Evolutionary conservation across 2,329 filamentous ascomycete genomes (phyloP).

Genomic region (Fusarium multiceps): DNA sequence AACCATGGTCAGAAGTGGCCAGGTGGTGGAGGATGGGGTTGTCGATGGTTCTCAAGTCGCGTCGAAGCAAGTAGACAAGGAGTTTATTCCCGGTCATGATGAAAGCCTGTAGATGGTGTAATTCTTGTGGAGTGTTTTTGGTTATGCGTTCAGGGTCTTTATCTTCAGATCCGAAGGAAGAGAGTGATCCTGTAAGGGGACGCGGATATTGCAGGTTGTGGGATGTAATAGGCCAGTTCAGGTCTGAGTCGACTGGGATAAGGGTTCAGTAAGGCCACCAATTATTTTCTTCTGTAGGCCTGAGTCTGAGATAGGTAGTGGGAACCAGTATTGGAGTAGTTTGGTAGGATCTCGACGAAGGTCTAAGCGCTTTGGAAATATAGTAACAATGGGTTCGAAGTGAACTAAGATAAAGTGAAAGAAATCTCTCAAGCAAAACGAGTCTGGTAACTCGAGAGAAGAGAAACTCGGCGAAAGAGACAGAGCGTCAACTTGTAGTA

Average conservation of each 20-base stretch:
- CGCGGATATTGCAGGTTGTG: background rate
- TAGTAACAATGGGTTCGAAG: background rate
- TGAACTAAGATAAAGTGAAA: background rate
- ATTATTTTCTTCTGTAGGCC: background rate
- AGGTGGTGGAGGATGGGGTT: constrained; percentile 77
- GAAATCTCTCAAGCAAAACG: background rate
- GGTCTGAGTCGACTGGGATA: background rate
- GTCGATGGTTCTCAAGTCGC: constrained; percentile 78
- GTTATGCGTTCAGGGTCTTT: background rate
- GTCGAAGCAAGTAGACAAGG: constrained; percentile 77
- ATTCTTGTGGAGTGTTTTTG: background rate
- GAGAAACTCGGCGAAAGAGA: background rate
- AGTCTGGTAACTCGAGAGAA: constrained; percentile 25
- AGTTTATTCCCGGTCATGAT: constrained; percentile 59
- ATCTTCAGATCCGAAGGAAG: background rate
- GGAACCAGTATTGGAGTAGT: background rate
- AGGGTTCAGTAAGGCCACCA: constrained; percentile 10
- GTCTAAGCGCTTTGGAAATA: constrained; percentile 4
- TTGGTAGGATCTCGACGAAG: constrained; percentile 19
- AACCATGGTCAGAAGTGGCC: constrained; percentile 62
- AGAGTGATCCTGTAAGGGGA: background rate
- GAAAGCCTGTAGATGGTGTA: background rate
- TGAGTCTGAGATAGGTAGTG: background rate
- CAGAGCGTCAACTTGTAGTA: constrained; percentile 16
- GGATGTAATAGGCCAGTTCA: constrained; percentile 9